phyloP scores from a whole-genome alignment of 345 rosid genomes.

The Pseudoturritis turrita region DNA sequence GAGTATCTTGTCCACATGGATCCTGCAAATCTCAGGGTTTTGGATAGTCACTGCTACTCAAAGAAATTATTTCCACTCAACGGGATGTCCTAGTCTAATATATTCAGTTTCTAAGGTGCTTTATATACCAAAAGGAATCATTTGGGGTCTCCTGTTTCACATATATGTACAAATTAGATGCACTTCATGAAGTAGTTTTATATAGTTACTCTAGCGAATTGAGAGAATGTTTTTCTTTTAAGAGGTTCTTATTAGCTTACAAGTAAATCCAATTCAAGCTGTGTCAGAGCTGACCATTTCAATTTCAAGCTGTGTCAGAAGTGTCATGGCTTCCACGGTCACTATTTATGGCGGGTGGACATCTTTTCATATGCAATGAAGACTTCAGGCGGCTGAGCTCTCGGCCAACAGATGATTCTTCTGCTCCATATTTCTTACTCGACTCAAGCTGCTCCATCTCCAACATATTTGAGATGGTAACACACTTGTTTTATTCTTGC shows the following conservation, averaged over 20 bases:
- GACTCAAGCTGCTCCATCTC: slow-evolving; percentile 59
- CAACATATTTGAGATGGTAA: slow-evolving; percentile 73
- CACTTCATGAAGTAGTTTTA: not conserved
- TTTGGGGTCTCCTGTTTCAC: not conserved
- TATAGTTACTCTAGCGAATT: not conserved
- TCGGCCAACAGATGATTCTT: slow-evolving; percentile 37
- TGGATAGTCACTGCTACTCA: not conserved
- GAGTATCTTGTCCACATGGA: not conserved
- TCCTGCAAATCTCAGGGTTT: not conserved
- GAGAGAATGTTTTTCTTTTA: not conserved
- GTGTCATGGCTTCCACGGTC: slow-evolving; percentile 71
- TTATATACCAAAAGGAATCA: not conserved
- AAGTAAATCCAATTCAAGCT: not conserved
- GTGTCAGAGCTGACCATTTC: not conserved
- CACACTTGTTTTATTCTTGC: not conserved
- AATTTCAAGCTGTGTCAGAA: slow-evolving; percentile 34
- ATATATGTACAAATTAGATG: not conserved
- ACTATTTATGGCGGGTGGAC: slow-evolving; percentile 58
- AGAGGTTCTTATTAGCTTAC: not conserved
- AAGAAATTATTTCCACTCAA: not conserved
- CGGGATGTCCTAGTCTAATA: not conserved
- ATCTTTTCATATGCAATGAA: slow-evolving; percentile 67
- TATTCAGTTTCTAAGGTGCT: not conserved
- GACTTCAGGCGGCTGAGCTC: slow-evolving; percentile 64
- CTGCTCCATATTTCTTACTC: slow-evolving; percentile 56